Base-by-base conservation (phyloP, 352 stramenopile species). In the Nothophytophthora sp. region DNA sequence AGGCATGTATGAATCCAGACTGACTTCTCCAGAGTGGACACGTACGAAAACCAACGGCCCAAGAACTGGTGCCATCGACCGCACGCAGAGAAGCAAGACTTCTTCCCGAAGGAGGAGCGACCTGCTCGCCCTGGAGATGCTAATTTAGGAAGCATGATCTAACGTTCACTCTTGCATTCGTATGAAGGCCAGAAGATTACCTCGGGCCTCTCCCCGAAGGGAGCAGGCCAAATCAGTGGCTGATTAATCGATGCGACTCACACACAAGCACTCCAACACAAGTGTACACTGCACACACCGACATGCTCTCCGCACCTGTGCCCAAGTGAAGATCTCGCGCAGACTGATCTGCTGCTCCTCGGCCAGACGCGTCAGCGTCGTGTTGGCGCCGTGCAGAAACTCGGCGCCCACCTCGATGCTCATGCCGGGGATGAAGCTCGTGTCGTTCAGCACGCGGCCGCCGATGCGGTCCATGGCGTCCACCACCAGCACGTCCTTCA, bases 181-280 rank as follows among this genome's bases (percentile, higher is more conserved):
- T 90, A 93, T 93, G 82, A 93, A 93, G 80, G 82, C 82, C 82
- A 88, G 53, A 75, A 89, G 79, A 86, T 89, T 78, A 91, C 64
- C 24, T 63, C 54, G 41, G 19, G 38, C 50, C 63, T 47, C 41
- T 60, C 27, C 37, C 13, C 27, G 32, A 24, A 50, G 20, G 37
- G 41, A 44, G 16, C 43, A 50, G 56, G 50, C 30, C 38, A 45
- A 78, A 90, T 84, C 78, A 85, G 65, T 83, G 82, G 82, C 82
- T 93, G 82, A 93, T 93, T 91, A 93, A 91, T 93, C 77, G 82
- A 88, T 93, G 82, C 82, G 63, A 34, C 24, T 41, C 6, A 60
- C 3, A 44, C 9, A 55, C 50, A 56, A 32, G n/a, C n/a, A n/a
- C n/a, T n/a, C n/a, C n/a, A n/a, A n/a, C n/a, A n/a, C n/a, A 35